Conservation (phyloP, 2,329 filamentous ascomycete genomes). For the Monosporascus sp. region DNA sequence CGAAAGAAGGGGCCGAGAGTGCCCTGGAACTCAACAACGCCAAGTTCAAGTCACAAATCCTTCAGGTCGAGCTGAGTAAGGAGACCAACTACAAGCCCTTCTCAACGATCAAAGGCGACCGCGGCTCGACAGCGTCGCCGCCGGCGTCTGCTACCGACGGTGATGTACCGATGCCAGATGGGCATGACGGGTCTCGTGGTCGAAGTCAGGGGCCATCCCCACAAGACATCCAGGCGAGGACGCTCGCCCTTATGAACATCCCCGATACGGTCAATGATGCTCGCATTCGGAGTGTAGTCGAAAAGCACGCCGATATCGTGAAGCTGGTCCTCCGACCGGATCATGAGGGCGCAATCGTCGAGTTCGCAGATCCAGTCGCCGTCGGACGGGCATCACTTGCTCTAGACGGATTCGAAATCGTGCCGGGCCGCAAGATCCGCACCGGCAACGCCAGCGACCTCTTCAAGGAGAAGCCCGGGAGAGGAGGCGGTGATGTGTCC, state of each 20-base stretch:
- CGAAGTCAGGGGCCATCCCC: slow-evolving; percentile 32
- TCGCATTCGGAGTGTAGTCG: slow-evolving; percentile 68
- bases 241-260: slow-evolving; percentile 75
- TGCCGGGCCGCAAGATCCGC: slow-evolving; percentile 43
- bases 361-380: slow-evolving; percentile 64
- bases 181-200: slow-evolving; percentile 9
- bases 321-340: slow-evolving; percentile 76
- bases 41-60: slow-evolving; percentile 60
- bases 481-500: slow-evolving; percentile 33
- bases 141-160: slow-evolving; percentile 31
- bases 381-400: slow-evolving; percentile 67
- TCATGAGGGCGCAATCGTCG: slow-evolving; percentile 79
- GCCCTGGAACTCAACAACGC: slow-evolving; percentile 67
- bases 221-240: slow-evolving; percentile 56
- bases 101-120: slow-evolving; percentile 36
- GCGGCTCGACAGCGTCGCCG: slow-evolving; percentile 28
- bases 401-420: slow-evolving; percentile 51
- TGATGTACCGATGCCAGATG: slow-evolving; percentile 34
- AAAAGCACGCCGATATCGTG: slow-evolving; percentile 63
- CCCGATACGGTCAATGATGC: slow-evolving; percentile 91
- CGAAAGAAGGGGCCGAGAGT: slow-evolving; percentile 60
- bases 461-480: slow-evolving; percentile 41
- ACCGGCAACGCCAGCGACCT: slow-evolving; percentile 51
- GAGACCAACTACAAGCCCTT: slow-evolving; percentile 51
- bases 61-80: slow-evolving; percentile 60